Conservation (phyloP, 371 early-diverging fungal species). For the Syncephalastrum sp. region DNA sequence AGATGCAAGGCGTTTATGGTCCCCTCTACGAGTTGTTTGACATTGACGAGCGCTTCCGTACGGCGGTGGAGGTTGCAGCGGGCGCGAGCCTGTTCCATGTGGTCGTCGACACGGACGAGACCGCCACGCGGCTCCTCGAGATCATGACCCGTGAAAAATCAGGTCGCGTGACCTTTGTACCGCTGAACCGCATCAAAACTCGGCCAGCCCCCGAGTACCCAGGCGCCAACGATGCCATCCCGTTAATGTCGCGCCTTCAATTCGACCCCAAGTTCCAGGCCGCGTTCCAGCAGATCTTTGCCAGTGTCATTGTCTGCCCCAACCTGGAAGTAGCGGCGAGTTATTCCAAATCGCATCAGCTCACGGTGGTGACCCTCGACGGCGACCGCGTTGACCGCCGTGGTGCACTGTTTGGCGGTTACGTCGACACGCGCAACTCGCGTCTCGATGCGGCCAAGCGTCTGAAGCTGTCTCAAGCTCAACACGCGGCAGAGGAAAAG, state of each 20-base stretch:
- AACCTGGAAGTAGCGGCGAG: constrained; percentile 82
- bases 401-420: constrained; percentile 95
- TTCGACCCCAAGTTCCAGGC: constrained; percentile 65
- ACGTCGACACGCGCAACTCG: constrained; percentile 71
- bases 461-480: constrained; percentile 36
- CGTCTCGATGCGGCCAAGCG: constrained; percentile 73
- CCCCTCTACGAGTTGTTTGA: constrained; percentile 92
- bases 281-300: constrained; percentile 89
- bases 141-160: constrained; percentile 70
- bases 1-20: constrained; percentile 83
- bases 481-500: constrained; percentile 48
- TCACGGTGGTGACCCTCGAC: constrained; percentile 89
- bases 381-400: constrained; percentile 94
- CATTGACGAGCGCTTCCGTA: constrained; percentile 77
- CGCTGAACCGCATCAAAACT: constrained; percentile 83
- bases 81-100: constrained; percentile 94
- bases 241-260: constrained; percentile 73
- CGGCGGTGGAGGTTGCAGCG: constrained; percentile 91
- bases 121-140: constrained; percentile 80
- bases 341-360: constrained; percentile 72
- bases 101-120: constrained; percentile 94
- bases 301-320: constrained; percentile 85
- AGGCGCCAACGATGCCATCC: constrained; percentile 74
- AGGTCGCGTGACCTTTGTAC: constrained; percentile 97
- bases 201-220: constrained; percentile 62